phyloP scores from a whole-genome alignment of 2,329 filamentous ascomycete species.

The Apiospora malaysiana region DNA sequence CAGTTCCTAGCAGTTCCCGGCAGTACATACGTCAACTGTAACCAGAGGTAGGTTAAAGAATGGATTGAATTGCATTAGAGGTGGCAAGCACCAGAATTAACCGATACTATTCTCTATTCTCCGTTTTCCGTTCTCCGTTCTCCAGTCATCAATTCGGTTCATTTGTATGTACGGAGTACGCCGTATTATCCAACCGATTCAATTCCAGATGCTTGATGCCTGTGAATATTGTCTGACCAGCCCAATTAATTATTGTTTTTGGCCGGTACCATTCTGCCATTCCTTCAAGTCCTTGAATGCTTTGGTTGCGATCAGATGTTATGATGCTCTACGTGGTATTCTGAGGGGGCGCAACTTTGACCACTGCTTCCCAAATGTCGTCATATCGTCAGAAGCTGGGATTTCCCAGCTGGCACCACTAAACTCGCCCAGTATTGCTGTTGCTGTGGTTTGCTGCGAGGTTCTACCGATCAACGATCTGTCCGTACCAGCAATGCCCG shows the following conservation, averaged over 20 bases:
- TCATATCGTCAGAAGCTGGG: not conserved
- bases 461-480: conserved; percentile 8
- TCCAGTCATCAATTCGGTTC: not conserved
- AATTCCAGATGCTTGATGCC: not conserved
- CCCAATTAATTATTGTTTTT: not conserved
- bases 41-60: not conserved
- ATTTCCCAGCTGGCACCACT: not conserved
- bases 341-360: not conserved
- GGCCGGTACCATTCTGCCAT: not conserved
- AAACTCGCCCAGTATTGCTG: conserved; percentile 1
- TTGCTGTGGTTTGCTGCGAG: not conserved
- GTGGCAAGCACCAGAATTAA: conserved; percentile 10
- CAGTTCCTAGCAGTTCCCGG: no score
- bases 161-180: no score
- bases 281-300: not conserved
- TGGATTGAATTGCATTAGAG: not conserved
- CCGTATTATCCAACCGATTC: not conserved
- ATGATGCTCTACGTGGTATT: not conserved
- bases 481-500: not conserved
- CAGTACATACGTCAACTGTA: not conserved
- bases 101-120: not conserved
- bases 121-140: no score
- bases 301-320: not conserved
- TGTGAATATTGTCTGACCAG: not conserved
- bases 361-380: not conserved